Conservation (phyloP, 2,329 filamentous ascomycete genomes). For the Penicillium sp. region DNA sequence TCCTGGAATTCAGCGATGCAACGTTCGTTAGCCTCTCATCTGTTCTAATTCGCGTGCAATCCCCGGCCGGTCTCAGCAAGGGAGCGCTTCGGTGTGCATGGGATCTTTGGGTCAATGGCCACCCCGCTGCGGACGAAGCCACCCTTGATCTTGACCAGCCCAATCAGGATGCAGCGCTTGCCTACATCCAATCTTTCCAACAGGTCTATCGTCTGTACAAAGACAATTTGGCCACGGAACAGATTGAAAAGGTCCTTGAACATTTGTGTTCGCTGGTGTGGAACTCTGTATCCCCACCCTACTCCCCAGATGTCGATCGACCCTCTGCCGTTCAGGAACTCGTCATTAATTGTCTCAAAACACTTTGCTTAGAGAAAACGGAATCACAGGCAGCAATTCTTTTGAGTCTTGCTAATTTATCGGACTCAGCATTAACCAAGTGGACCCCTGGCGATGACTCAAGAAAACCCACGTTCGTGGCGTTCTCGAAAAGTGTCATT, state of each 20-base stretch:
- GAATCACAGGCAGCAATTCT: constrained; percentile 42
- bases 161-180: constrained; percentile 81
- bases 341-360: constrained; percentile 40
- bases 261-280: constrained; percentile 74
- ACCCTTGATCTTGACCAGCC: constrained; percentile 54
- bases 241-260: constrained; percentile 69
- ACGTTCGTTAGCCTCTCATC: constrained; percentile 69
- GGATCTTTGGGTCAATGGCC: constrained; percentile 70
- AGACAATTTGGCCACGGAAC: constrained; percentile 63
- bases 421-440: constrained; percentile 59
- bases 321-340: constrained; percentile 41
- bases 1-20: constrained; percentile 73
- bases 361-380: constrained; percentile 42
- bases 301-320: constrained; percentile 45
- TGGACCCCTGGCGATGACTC: constrained; percentile 42
- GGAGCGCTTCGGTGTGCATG: constrained; percentile 66
- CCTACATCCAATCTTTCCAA: constrained; percentile 77
- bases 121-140: constrained; percentile 57
- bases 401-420: constrained; percentile 66
- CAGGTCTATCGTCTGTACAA: constrained; percentile 79
- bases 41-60: constrained; percentile 57
- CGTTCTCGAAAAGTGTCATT: constrained; percentile 84
- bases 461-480: constrained; percentile 78
- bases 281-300: constrained; percentile 61
- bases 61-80: constrained; percentile 47